A percentile compares a stretch with the other conserved stretches of the same genome.
These are phyloP conservation scores for Neocallimastix lanati DNA, from an alignment of 192 early-diverging fungal genomes.

Conservation along the genomic window DNA sequence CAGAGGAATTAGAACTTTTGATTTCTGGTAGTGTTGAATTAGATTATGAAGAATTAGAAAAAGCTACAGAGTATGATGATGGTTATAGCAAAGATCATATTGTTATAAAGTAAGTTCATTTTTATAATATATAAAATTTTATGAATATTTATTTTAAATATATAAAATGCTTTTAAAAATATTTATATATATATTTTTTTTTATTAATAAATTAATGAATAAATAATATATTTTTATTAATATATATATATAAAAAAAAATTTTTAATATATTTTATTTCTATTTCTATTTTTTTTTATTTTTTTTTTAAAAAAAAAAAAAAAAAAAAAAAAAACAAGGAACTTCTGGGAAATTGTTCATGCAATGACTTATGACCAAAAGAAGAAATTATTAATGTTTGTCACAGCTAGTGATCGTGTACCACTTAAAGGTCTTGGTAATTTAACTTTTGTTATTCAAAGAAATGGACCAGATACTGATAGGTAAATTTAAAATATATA, in stretches of 20 bases:
- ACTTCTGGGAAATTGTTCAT: constrained; percentile 74
- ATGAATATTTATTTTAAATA: too few relatives aligned
- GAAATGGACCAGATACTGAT: constrained; percentile 83
- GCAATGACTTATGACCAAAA: constrained; percentile 38
- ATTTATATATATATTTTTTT: not conserved
- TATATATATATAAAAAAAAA: too few relatives aligned
- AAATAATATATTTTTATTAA: not conserved
- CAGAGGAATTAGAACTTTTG: constrained; percentile 57
- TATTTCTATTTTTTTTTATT: too few relatives aligned
- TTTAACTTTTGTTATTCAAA: constrained; percentile 79
- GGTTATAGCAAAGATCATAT: constrained; percentile 48
- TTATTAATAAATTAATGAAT: too few relatives aligned
- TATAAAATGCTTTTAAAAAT: not conserved
- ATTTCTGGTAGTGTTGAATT: constrained; percentile 44
- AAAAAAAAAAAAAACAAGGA: not conserved
- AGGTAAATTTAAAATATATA: too few relatives aligned
- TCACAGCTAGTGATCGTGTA: constrained; percentile 77
- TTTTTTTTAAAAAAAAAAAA: too few relatives aligned
- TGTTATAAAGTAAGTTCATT: constrained; percentile 25
- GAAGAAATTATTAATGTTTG: constrained; percentile 62
- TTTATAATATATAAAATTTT: not conserved
- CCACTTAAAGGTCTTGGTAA: constrained; percentile 61
- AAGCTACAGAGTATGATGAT: constrained; percentile 62
- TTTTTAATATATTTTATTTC: too few relatives aligned
- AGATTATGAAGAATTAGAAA: constrained; percentile 53